Base-by-base conservation (phyloP, 208 protist genomes). In the Leishmania amazonensis region DNA sequence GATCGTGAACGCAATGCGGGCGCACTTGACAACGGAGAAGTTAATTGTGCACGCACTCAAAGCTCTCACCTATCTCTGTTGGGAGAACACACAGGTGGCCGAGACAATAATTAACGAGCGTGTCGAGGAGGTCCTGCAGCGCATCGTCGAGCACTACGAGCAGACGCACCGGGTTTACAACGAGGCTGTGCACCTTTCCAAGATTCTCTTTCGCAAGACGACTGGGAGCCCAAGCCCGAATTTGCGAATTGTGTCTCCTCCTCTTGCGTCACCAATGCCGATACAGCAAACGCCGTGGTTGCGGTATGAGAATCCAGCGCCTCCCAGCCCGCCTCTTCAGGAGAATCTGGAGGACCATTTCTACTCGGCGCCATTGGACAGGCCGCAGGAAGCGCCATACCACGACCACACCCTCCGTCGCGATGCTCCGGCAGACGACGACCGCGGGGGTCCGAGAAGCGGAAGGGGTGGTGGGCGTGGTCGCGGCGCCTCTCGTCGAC, bases 11-110 rank as follows among this genome's bases (percentile, higher is more conserved):
- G 93, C 94, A 15, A 97, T 98, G 94, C 89, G 91, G 11, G 83
- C 83, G 57, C 94, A 98, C 80, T 71, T 96, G 68, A 83, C 74
- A 6, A 94, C 93, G 62, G 96, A 98, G 81, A 98, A 97, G 86
- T 89, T 98, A 51, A 86, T 97, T 74, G 87, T 96, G n/a, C 96
- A 98, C 81, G 96, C 93, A 62, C 90, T 97, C 75, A 97, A 97
- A 83, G 96, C 96, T 31, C 89, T 98, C 65, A 98, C 96, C 51
- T 98, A 98, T 87, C 83, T 98, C 7, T 98, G 94, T 79, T 98
- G 96, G 96, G 92, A 97, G 82, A 97, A 96, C 84, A 89, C 87
- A 24, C 89, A 93, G 79, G 94, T 97, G 40, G 93, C 94, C 3
- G 89, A 98, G 85, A 88, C 81, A 49, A 98, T 98, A 83, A 95